A percentile compares a stretch with the other conserved stretches of the same genome.
Evolutionary conservation across 768 basidiomycete genomes (phyloP).

Genomic region (Epithele typhae): DNA sequence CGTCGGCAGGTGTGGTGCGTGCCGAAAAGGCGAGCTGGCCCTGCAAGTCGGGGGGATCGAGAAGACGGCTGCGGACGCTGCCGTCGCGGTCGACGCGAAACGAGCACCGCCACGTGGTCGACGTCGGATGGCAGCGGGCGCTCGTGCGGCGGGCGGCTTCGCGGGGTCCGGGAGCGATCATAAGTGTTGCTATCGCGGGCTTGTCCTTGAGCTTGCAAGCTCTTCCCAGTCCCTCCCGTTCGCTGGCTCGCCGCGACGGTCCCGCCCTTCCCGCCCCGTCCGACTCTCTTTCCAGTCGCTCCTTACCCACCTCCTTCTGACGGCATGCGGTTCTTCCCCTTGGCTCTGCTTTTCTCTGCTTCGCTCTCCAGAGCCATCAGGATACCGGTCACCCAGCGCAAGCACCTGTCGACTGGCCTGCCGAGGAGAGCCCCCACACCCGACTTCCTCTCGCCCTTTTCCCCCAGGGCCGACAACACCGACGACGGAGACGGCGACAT

Average conservation of each 20-base stretch:
- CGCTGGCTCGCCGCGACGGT: conserved; percentile 7
- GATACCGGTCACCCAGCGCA: conserved; percentile 45
- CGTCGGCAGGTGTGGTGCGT: no score
- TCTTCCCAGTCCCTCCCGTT: conserved; percentile 3
- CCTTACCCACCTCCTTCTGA: conserved; percentile 19
- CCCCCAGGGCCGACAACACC: conserved; percentile 22
- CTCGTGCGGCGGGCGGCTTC: background rate
- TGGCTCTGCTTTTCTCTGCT: conserved; percentile 35
- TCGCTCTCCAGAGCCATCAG: conserved; percentile 40
- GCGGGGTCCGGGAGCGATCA: background rate
- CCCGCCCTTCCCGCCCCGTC: conserved; percentile 15
- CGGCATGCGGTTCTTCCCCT: conserved; percentile 38
- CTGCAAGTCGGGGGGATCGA: no score
- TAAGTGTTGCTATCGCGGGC: background rate
- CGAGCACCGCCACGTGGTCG: background rate
- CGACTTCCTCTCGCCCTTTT: conserved; percentile 22
- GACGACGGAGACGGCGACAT: conserved; percentile 28
- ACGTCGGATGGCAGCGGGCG: background rate
- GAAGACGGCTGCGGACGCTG: no score
- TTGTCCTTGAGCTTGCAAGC: background rate
- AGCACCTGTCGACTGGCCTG: conserved; percentile 23
- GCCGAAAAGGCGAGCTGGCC: no score
- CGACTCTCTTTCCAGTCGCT: conserved; percentile 20
- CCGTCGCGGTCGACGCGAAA: background rate
- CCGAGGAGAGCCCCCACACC: conserved; percentile 32